phyloP scores from a whole-genome alignment of 2,329 filamentous ascomycete species.

The Ophiostoma angusticollis region DNA sequence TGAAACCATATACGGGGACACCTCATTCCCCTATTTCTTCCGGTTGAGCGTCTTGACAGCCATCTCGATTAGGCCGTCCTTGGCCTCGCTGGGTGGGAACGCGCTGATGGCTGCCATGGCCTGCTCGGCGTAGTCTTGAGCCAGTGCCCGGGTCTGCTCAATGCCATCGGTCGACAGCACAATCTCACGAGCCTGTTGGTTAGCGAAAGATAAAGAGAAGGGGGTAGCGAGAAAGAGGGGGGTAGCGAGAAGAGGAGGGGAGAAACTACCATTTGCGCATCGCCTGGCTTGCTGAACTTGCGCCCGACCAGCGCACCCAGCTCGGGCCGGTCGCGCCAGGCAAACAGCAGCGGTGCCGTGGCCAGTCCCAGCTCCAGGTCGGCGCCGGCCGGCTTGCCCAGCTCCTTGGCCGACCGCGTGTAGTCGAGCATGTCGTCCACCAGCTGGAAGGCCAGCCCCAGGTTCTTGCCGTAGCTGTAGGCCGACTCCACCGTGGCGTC shows the following conservation, averaged over 20 bases:
- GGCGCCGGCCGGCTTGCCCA: constrained; percentile 90
- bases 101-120: constrained; percentile 70
- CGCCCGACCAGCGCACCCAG: constrained; percentile 80
- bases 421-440: constrained; percentile 98
- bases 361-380: constrained; percentile 88
- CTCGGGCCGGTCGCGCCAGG: constrained; percentile 81
- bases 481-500: constrained; percentile 75
- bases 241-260: background rate
- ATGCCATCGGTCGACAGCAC: constrained; percentile 77
- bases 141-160: constrained; percentile 80
- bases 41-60: constrained; percentile 82
- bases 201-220: constrained; percentile 2
- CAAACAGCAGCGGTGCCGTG: constrained; percentile 86
- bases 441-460: constrained; percentile 90
- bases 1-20: too few relatives aligned
- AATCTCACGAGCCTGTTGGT: constrained; percentile 63
- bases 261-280: constrained; percentile 62
- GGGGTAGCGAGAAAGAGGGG: background rate
- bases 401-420: constrained; percentile 67
- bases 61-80: constrained; percentile 84
- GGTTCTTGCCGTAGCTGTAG: constrained; percentile 83
- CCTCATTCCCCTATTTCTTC: constrained; percentile 59
- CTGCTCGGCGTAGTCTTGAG: constrained; percentile 80
- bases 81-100: constrained; percentile 92
- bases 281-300: constrained; percentile 74